Percentiles rank a stretch among this genome's conserved stretches.
These are phyloP conservation scores for Suhomyces faveliae DNA, from an alignment of 805 yeast species.

Conservation along the genomic window DNA sequence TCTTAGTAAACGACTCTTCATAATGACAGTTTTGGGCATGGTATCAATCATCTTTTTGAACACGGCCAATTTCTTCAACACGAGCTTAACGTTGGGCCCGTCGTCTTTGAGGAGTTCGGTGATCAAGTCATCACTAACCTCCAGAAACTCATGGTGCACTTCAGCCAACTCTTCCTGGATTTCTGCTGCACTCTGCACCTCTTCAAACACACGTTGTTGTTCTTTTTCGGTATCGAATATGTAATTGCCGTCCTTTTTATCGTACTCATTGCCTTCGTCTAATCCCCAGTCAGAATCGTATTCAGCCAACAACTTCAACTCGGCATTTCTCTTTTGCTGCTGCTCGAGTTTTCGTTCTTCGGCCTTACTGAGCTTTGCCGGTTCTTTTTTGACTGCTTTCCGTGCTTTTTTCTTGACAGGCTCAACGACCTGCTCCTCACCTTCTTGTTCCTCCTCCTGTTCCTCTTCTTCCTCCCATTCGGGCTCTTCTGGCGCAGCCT, in stretches of 20 bases:
- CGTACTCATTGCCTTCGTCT: slow-evolving; percentile 32
- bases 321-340: slow-evolving; percentile 13
- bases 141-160: slow-evolving; percentile 18
- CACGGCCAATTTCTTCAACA: slow-evolving; percentile 16
- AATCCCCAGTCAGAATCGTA: slow-evolving; percentile 46
- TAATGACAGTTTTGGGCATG: slow-evolving; percentile 31
- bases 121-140: slow-evolving; percentile 15
- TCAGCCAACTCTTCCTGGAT: slow-evolving; percentile 17
- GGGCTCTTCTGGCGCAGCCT: slow-evolving; percentile 47
- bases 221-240: slow-evolving; percentile 33
- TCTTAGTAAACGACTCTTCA: slow-evolving; percentile 30
- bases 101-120: slow-evolving; percentile 14
- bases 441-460: slow-evolving; percentile 7
- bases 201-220: slow-evolving; percentile 24
- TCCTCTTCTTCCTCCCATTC: slow-evolving; percentile 15
- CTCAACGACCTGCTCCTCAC: slow-evolving; percentile 10
- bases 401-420: slow-evolving; percentile 1
- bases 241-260: slow-evolving; percentile 28
- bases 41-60: slow-evolving; percentile 15
- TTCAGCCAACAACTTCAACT: slow-evolving; percentile 12
- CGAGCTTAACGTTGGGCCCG: slow-evolving; percentile 15
- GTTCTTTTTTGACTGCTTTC: slow-evolving; percentile 6
- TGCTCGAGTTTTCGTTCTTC: slow-evolving; percentile 18
- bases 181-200: slow-evolving; percentile 24
- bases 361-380: background rate